Percentiles rank a stretch among this genome's conserved stretches.
Evolutionary conservation across 305 asterid species (phyloP).

Genomic region (Ruellia speciosa): DNA sequence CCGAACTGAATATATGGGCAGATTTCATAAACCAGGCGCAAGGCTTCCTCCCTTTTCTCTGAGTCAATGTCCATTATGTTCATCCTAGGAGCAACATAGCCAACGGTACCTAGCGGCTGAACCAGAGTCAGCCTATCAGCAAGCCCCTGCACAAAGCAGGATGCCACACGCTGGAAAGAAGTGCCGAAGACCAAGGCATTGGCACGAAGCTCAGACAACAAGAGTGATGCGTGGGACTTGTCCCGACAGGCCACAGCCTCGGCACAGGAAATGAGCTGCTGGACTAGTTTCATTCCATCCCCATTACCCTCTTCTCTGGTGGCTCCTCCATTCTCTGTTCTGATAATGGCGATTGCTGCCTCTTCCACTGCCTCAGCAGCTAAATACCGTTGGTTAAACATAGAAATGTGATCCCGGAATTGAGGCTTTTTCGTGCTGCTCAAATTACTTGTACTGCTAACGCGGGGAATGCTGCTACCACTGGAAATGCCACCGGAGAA

Average conservation of each 20-base stretch:
- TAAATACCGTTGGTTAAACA: constrained; percentile 46
- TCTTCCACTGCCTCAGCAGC: constrained; percentile 55
- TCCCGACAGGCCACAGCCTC: constrained; percentile 89
- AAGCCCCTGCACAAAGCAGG: constrained; percentile 73
- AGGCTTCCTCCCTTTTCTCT: constrained; percentile 58
- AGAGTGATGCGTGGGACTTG: constrained; percentile 51
- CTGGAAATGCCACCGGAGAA: constrained; percentile 17
- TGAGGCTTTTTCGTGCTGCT: constrained; percentile 39
- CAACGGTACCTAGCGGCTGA: constrained; percentile 71
- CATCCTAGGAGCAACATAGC: constrained; percentile 36
- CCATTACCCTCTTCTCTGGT: constrained; percentile 23
- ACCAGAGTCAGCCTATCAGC: constrained; percentile 60
- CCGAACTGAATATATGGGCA: constrained; percentile 74
- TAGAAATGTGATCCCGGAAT: constrained; percentile 61
- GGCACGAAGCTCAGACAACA: constrained; percentile 55
- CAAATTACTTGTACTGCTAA: constrained; percentile 32
- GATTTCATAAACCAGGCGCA: constrained; percentile 53
- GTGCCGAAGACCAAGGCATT: constrained; percentile 74
- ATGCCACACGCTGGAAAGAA: constrained; percentile 85
- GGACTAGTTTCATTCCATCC: constrained; percentile 60
- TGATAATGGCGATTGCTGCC: constrained; percentile 27
- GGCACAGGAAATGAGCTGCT: constrained; percentile 69
- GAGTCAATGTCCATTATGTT: constrained; percentile 34
- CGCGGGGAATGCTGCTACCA: constrained; percentile 27
- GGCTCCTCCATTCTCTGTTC: constrained; percentile 15